Percentiles rank a stretch among this genome's conserved stretches.
Evolutionary conservation across 1,139 yeast genomes (phyloP).

Genomic region (Diutina neorugosa): DNA sequence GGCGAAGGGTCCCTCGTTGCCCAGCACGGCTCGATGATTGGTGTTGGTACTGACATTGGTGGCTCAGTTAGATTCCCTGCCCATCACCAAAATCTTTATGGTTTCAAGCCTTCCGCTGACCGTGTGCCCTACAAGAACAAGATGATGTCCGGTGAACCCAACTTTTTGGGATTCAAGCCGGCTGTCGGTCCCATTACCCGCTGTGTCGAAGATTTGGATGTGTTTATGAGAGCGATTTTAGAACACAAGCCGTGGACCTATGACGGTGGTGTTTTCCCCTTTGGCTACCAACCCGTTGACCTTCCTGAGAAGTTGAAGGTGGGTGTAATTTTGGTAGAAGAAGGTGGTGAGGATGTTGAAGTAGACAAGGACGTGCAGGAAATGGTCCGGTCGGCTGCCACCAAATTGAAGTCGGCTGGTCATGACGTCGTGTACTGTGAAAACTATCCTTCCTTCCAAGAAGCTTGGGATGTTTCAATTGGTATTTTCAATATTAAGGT

Average conservation of each 20-base stretch:
- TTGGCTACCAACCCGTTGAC: not conserved
- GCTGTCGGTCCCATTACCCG: not conserved
- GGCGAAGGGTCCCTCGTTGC: constrained; percentile 53
- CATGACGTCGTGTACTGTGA: not conserved
- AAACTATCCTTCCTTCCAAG: not conserved
- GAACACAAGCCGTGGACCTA: not conserved
- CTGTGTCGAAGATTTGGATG: not conserved
- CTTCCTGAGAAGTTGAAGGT: not conserved
- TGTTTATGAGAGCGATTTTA: not conserved
- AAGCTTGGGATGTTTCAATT: not conserved
- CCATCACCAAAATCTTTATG: constrained; percentile 34
- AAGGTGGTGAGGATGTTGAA: not conserved
- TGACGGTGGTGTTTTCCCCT: not conserved
- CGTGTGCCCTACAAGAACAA: constrained; percentile 36
- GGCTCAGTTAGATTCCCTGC: constrained; percentile 42
- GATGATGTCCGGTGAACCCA: not conserved
- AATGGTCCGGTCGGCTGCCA: not conserved
- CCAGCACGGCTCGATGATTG: constrained; percentile 34
- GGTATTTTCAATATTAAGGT: not conserved
- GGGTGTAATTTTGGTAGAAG: not conserved
- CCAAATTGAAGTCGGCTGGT: not conserved
- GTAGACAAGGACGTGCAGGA: not conserved
- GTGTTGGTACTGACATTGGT: constrained; percentile 37
- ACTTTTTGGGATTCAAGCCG: not conserved
- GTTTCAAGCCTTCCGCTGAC: constrained; percentile 35